Conservation (phyloP, 495 filamentous ascomycete genomes). For the Darksidea phi region DNA sequence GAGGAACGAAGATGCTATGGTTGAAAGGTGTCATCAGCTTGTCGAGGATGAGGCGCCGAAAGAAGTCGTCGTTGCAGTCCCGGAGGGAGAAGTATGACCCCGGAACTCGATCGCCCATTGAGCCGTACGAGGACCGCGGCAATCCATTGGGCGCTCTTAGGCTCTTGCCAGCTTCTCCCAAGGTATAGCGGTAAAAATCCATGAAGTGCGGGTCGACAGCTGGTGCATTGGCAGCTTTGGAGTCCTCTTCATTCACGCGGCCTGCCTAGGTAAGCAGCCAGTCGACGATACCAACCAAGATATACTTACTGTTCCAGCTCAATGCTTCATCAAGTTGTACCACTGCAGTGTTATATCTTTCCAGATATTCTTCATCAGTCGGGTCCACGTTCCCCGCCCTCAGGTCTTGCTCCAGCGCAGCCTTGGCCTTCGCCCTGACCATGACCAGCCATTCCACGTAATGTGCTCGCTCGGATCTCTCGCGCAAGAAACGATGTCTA, state of each 20-base stretch:
- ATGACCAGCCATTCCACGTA: neutral
- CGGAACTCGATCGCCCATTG: neutral
- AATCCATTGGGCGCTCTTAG: constrained; percentile 2
- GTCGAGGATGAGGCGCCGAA: neutral
- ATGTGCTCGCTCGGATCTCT: neutral
- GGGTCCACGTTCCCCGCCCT: neutral
- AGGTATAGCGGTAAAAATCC: constrained; percentile 3
- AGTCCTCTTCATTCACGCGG: constrained; percentile 1
- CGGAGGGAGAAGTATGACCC: neutral
- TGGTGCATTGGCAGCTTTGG: neutral
- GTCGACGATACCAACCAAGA: neutral
- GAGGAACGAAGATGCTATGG: neutral
- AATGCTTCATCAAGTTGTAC: neutral
- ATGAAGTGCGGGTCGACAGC: constrained; percentile 1
- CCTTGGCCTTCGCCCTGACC: neutral
- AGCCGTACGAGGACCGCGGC: neutral
- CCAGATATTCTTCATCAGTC: neutral
- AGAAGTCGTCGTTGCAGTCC: constrained; percentile 1
- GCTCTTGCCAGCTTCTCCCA: neutral
- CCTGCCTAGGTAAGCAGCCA: neutral
- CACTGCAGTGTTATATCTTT: constrained; percentile 4
- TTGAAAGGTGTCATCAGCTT: constrained; percentile 4
- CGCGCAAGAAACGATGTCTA: constrained; percentile 3
- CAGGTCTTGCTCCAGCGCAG: neutral
- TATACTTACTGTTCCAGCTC: constrained; percentile 2